Percentiles rank a stretch among this genome's conserved stretches.
Evolutionary conservation across 805 yeast genomes (phyloP).

Genomic region (Nakazawaea anatomiae): DNA sequence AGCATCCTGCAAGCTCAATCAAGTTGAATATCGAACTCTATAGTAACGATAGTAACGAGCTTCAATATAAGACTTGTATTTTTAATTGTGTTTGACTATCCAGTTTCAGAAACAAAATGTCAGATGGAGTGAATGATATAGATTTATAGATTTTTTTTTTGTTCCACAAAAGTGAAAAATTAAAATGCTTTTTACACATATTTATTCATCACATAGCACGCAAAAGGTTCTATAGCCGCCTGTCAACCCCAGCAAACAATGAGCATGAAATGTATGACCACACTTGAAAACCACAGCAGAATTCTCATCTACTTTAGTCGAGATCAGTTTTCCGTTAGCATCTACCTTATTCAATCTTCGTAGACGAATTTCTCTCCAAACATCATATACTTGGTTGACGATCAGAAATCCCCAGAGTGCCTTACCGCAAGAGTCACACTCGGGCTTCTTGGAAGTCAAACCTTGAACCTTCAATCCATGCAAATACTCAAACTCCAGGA

Average conservation of each 20-base stretch:
- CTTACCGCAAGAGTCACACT: constrained; percentile 76
- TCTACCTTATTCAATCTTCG: constrained; percentile 9
- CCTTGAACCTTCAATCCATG: constrained; percentile 45
- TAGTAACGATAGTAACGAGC: too few relatives aligned
- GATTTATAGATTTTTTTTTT: too few relatives aligned
- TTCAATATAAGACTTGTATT: too few relatives aligned
- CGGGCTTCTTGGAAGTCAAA: constrained; percentile 49
- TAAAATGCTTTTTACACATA: background rate
- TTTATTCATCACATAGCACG: constrained; percentile 30
- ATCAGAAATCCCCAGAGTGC: constrained; percentile 65
- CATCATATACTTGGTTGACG: constrained; percentile 38
- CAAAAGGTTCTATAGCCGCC: constrained; percentile 24
- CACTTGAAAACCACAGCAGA: constrained; percentile 49
- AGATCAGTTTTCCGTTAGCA: constrained; percentile 1
- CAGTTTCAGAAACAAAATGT: too few relatives aligned
- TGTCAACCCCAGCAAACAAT: constrained; percentile 49
- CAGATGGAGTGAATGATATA: too few relatives aligned
- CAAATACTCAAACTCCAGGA: constrained; percentile 36
- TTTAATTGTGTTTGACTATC: too few relatives aligned
- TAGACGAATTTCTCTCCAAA: constrained; percentile 46
- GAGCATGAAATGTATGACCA: constrained; percentile 57
- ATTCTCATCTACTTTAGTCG: background rate
- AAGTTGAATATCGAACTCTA: too few relatives aligned
- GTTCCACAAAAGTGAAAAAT: background rate
- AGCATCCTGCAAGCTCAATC: background rate